phyloP scores from a whole-genome alignment of 768 basidiomycete species.

The Termitomyces sp. region DNA sequence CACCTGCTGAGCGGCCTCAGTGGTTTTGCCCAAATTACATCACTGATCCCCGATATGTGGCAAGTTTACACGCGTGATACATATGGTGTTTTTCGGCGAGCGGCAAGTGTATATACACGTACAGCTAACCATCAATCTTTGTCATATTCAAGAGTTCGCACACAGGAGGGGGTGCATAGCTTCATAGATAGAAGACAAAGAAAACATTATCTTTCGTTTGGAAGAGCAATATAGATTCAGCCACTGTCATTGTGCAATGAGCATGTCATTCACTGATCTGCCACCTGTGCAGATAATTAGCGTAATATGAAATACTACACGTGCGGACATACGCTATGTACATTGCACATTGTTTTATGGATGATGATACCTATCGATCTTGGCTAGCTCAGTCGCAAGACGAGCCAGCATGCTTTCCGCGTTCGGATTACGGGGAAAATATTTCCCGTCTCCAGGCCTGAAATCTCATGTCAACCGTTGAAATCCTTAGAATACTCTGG shows the following conservation, averaged over 20 bases:
- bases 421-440: constrained; percentile 64
- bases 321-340: not conserved
- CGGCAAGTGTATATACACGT: not conserved
- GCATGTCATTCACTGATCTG: constrained; percentile 6
- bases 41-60: not conserved
- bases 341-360: not conserved
- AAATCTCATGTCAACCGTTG: constrained; percentile 2
- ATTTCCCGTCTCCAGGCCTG: constrained; percentile 64
- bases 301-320: not conserved
- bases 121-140: constrained; percentile 7
- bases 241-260: constrained; percentile 19
- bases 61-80: not conserved
- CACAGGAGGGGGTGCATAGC: not conserved
- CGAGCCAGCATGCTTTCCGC: constrained; percentile 64
- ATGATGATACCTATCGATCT: constrained; percentile 45
- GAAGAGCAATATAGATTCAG: constrained; percentile 4
- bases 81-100: not conserved
- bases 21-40: not conserved
- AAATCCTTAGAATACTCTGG: not conserved
- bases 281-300: not conserved
- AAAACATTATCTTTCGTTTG: not conserved
- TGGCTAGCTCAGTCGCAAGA: constrained; percentile 59
- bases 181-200: not conserved
- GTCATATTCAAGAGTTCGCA: not conserved
- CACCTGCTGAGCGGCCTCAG: too few species aligned